Conservation (phyloP, 2,329 filamentous ascomycete genomes). For the Drechslerella dactyloides region DNA sequence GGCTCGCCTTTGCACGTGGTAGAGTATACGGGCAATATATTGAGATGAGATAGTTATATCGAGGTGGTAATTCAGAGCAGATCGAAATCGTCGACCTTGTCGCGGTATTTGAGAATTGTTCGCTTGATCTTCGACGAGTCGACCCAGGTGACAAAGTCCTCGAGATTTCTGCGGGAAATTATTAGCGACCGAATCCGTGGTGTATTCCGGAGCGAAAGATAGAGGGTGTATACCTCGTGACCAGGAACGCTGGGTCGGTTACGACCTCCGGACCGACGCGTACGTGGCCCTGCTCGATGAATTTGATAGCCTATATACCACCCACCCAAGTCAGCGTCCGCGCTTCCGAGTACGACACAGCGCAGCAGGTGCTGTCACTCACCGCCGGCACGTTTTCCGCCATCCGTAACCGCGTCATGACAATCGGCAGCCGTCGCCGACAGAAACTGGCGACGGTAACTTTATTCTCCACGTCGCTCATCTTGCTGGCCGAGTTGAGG, state of each 20-base stretch:
- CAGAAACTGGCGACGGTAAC: constrained; percentile 90
- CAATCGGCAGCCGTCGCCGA: constrained; percentile 78
- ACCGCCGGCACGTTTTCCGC: constrained; percentile 85
- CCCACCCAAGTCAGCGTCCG: constrained; percentile 38
- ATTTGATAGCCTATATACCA: constrained; percentile 62
- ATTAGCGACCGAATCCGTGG: constrained; percentile 11
- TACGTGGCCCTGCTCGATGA: constrained; percentile 73
- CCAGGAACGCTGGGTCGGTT: constrained; percentile 70
- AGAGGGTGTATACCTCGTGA: constrained; percentile 59
- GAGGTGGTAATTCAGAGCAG: constrained; percentile 60
- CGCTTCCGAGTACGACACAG: constrained; percentile 29
- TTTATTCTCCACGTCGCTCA: constrained; percentile 83
- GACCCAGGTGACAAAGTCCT: constrained; percentile 75
- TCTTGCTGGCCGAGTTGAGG: constrained; percentile 74
- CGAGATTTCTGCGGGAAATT: constrained; percentile 63
- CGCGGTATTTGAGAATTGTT: constrained; percentile 72
- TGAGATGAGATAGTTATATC: not conserved
- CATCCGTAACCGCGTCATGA: constrained; percentile 92
- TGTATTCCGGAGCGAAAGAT: too few relatives aligned
- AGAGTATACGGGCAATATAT: not conserved
- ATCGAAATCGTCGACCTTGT: constrained; percentile 75
- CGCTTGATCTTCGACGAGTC: constrained; percentile 75
- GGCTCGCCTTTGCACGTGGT: constrained; percentile 28
- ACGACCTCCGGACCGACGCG: constrained; percentile 72
- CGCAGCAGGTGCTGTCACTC: constrained; percentile 51